Conservation (phyloP, 306 rosid genomes). For the Pachyrhizus erosus region DNA sequence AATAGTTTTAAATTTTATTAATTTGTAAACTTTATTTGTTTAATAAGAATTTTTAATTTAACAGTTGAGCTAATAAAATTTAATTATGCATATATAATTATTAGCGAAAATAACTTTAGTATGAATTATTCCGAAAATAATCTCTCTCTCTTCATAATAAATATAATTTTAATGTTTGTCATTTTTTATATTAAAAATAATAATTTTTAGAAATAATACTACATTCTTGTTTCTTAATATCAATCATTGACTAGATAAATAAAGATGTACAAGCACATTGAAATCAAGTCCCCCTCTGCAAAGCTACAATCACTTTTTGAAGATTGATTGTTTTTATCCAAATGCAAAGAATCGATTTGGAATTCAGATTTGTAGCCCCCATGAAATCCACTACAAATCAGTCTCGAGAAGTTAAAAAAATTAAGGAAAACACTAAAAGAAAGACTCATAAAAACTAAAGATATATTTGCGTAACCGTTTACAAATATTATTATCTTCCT, state of each 20-base stretch:
- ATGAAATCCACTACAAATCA: constrained; percentile 54
- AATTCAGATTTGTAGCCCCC: constrained; percentile 64
- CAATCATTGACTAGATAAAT: constrained; percentile 34
- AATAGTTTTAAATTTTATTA: no score
- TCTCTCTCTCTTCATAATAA: no score
- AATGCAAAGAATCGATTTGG: constrained; percentile 52
- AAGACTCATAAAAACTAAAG: not conserved
- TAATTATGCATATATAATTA: no score
- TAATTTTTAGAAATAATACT: not conserved
- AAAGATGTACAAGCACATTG: constrained; percentile 34
- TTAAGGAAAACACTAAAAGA: not conserved
- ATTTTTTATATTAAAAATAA: not conserved
- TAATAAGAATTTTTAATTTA: no score
- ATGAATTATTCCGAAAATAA: no score
- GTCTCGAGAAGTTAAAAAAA: not conserved
- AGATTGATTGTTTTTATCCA: constrained; percentile 47
- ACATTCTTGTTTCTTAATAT: not conserved
- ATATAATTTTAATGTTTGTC: no score
- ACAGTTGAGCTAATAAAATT: no score
- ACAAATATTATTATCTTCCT: not conserved
- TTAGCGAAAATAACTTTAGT: no score
- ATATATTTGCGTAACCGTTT: not conserved
- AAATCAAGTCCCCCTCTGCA: constrained; percentile 8
- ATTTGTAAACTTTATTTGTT: no score
- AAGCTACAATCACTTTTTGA: constrained; percentile 37